Evolutionary conservation across 495 filamentous ascomycete species (phyloP).

Genomic region (Glarea lozoyensis): DNA sequence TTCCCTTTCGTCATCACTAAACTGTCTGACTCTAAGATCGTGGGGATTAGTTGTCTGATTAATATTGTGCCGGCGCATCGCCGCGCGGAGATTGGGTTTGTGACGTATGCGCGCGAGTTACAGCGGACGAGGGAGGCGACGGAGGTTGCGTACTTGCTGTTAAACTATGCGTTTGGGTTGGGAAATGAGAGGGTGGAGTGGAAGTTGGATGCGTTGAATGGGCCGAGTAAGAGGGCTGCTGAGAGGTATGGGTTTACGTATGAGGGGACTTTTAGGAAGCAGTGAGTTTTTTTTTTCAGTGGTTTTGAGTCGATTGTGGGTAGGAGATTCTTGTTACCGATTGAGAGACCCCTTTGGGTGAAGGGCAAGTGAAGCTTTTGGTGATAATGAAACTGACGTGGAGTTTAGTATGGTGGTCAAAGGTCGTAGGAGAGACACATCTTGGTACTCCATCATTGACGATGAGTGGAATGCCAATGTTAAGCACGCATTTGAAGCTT

Average conservation of each 20-base stretch:
- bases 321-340: too few relatives aligned
- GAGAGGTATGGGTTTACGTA: conserved; percentile 40
- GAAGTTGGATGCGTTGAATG: conserved; percentile 47
- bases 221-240: conserved; percentile 37
- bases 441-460: conserved; percentile 43
- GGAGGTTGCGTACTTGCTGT: conserved; percentile 41
- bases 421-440: conserved; percentile 45
- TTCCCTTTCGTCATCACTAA: conserved; percentile 35
- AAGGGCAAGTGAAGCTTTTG: too few relatives aligned
- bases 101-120: conserved; percentile 35
- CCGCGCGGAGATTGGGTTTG: conserved; percentile 38
- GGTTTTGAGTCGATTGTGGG: background rate
- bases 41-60: conserved; percentile 37
- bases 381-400: background rate
- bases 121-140: conserved; percentile 42
- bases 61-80: conserved; percentile 31
- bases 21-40: conserved; percentile 3
- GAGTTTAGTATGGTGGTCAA: conserved; percentile 36
- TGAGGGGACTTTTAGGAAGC: conserved; percentile 48
- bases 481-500: conserved; percentile 33
- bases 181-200: conserved; percentile 47
- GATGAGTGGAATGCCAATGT: conserved; percentile 37
- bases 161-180: conserved; percentile 37
- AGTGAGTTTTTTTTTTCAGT: conserved; percentile 16
- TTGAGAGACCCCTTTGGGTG: too few relatives aligned